These are phyloP conservation scores for Camelina neglecta DNA, from an alignment of 345 rosid species.

Conservation along the genomic window DNA sequence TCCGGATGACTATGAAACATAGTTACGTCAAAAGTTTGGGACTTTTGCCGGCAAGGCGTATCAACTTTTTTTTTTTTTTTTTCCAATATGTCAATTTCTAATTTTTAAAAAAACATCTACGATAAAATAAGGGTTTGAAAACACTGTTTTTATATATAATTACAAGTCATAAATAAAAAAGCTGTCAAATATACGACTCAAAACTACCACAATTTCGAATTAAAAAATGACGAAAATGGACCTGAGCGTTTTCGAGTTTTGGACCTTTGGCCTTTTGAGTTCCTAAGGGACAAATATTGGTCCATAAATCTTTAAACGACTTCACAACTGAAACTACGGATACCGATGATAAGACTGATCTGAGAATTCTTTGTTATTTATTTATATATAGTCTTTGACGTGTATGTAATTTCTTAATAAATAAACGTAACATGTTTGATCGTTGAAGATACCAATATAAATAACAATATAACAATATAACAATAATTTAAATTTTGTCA, in stretches of 20 bases:
- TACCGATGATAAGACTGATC: slow-evolving; percentile 12
- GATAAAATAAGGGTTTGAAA: slow-evolving; percentile 9
- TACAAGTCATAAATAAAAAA: slow-evolving; percentile 4
- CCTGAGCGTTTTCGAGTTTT: slow-evolving; percentile 14
- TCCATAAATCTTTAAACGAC: slow-evolving; percentile 15
- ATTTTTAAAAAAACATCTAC: background rate
- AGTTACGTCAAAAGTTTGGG: slow-evolving; percentile 37
- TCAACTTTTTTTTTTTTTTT: slow-evolving; percentile 3
- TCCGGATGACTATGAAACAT: slow-evolving; percentile 42
- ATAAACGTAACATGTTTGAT: slow-evolving; percentile 26
- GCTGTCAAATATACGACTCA: slow-evolving; percentile 31
- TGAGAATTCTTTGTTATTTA: background rate
- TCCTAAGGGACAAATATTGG: slow-evolving; percentile 46
- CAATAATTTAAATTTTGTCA: slow-evolving; percentile 6
- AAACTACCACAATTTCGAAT: slow-evolving; percentile 30
- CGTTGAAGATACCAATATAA: slow-evolving; percentile 16
- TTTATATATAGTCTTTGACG: slow-evolving; percentile 18
- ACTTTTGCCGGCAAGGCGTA: slow-evolving; percentile 39
- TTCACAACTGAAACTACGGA: background rate
- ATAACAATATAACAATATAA: slow-evolving; percentile 15
- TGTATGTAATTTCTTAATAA: background rate
- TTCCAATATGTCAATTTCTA: background rate
- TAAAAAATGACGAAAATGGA: slow-evolving; percentile 31
- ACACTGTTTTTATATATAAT: background rate
- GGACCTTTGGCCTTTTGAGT: slow-evolving; percentile 51